These are phyloP conservation scores for Cucumis melo DNA, from an alignment of 306 rosid genomes.

Conservation along the genomic window DNA sequence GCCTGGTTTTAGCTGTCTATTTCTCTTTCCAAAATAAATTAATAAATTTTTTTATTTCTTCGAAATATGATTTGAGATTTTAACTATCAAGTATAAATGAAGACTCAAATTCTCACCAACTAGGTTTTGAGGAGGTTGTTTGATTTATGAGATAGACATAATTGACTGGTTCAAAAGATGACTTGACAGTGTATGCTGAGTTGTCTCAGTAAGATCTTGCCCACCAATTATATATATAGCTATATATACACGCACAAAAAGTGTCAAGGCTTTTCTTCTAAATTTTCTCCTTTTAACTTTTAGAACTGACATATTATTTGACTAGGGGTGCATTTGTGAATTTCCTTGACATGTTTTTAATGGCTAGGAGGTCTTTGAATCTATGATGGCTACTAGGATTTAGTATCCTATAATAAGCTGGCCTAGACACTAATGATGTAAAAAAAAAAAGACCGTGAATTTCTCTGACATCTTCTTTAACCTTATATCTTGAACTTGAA, in stretches of 20 bases:
- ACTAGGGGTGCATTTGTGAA: no score
- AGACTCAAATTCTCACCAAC: not conserved
- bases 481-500: not conserved
- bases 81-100: not conserved
- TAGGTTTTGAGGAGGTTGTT: not conserved
- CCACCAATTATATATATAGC: no score
- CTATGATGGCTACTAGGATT: no score
- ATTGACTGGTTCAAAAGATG: not conserved
- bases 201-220: not conserved
- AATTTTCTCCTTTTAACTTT: no score
- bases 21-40: no score
- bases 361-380: no score
- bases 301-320: no score
- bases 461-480: not conserved
- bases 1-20: not conserved
- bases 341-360: no score
- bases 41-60: not conserved
- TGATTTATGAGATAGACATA: not conserved
- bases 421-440: no score
- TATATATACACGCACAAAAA: no score
- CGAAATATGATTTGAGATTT: not conserved
- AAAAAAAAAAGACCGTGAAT: not conserved
- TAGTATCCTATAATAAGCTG: no score
- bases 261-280: no score
- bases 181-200: not conserved